Base-by-base conservation (phyloP, 495 filamentous ascomycete genomes). In the Penicillium daleae region DNA sequence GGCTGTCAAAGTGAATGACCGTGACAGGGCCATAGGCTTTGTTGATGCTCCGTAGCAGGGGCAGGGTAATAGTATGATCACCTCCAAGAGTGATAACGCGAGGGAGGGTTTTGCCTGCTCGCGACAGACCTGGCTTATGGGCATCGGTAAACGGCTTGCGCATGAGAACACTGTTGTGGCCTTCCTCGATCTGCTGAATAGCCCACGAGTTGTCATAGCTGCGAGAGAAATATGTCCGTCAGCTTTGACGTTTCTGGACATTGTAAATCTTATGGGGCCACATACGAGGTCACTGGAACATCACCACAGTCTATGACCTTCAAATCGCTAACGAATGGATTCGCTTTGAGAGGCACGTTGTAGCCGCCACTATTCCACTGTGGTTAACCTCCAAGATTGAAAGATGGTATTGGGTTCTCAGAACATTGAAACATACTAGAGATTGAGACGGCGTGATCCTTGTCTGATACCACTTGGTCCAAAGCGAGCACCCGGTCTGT, bases 401-500 rank as follows among this genome's bases (percentile, higher is more conserved):
- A 4, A 6, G 4, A n/a, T 27, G 21, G 22, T 3, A 33, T n/a
- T 39, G 24, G 17, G 24, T 17, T 13, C 6, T 6, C 24, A 26
- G 24, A 21, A n/a, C 12, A 29, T 22, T 39, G 21, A 33, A 24
- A 83, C 83, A 57, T 84, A 88, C 86, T 88, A 88, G 53, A 88
- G 81, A 73, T 88, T 88, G 66, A 88, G 82, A 63, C 86, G 83
- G 68, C 86, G 85, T 79, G 87, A 89, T 77, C 90, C 90, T 83
- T 92, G 86, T 72, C 92, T 83, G 68, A 95, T 95, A 27, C 89
- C 90, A 53, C 82, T 86, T 12, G 92, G 92, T 2, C 92, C 92
- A 66, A 93, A 96, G 33, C 92, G 84, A 35, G 91, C 92, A 53
- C 92, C 92, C 6, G 92, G 92, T 62, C 92, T 79, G 74, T 92